Percentiles rank a stretch among this genome's conserved stretches.
Evolutionary conservation across 2,329 filamentous ascomycete species (phyloP).

Genomic region (Fusarium sororula): DNA sequence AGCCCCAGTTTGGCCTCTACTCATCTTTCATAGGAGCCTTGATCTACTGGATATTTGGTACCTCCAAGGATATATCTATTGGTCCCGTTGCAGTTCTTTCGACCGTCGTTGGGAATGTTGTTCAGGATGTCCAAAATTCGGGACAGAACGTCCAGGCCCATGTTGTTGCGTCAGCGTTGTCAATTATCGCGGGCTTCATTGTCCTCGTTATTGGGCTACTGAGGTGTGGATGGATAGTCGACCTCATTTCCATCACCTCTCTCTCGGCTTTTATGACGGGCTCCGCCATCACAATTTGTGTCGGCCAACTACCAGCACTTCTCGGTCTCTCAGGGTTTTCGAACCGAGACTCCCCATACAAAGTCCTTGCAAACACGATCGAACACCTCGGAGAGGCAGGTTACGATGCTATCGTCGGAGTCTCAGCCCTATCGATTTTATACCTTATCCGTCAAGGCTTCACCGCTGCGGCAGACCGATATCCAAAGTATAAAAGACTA

Average conservation of each 20-base stretch:
- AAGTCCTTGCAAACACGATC: slow-evolving; percentile 83
- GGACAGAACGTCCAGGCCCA: slow-evolving; percentile 68
- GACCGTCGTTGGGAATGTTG: slow-evolving; percentile 84
- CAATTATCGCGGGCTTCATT: slow-evolving; percentile 80
- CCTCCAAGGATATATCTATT: slow-evolving; percentile 98
- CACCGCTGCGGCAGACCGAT: slow-evolving; percentile 72
- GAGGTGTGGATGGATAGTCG: slow-evolving; percentile 88
- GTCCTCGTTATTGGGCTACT: slow-evolving; percentile 81
- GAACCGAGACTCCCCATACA: slow-evolving; percentile 81
- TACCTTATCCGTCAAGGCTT: slow-evolving; percentile 78
- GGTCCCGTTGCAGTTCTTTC: slow-evolving; percentile 97
- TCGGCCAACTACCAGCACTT: slow-evolving; percentile 82
- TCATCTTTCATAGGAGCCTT: slow-evolving; percentile 96
- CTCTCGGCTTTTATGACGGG: slow-evolving; percentile 98
- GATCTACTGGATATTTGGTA: slow-evolving; percentile 97
- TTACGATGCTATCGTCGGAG: slow-evolving; percentile 86
- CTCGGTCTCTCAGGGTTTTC: slow-evolving; percentile 81
- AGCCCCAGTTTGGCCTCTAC: slow-evolving; percentile 80
- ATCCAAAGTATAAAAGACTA: slow-evolving; percentile 73
- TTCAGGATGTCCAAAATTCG: slow-evolving; percentile 67
- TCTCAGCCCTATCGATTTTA: slow-evolving; percentile 81
- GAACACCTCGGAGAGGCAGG: slow-evolving; percentile 73
- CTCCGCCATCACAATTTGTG: slow-evolving; percentile 87
- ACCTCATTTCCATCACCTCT: slow-evolving; percentile 89
- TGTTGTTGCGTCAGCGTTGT: slow-evolving; percentile 79